Conservation (phyloP, 148 eudicot genomes). For the Rhododendron simsii region DNA sequence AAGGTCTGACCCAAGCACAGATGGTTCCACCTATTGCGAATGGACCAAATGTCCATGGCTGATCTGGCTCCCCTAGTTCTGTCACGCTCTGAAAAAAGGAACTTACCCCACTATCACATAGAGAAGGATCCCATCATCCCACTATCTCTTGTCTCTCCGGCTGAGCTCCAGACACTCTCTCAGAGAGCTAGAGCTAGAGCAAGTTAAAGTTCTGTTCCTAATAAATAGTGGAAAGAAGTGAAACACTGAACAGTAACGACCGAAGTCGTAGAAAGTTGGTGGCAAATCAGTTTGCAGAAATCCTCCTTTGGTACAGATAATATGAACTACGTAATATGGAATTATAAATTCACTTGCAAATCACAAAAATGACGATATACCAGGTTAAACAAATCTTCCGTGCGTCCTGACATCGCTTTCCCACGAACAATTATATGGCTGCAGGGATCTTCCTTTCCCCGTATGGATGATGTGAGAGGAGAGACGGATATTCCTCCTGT, state of each 20-base stretch:
- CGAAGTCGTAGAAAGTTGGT: background rate
- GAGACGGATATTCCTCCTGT: conserved; percentile 96
- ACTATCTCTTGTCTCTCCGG: background rate
- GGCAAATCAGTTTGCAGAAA: background rate
- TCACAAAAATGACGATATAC: conserved; percentile 28
- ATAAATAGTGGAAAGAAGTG: background rate
- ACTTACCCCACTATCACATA: background rate
- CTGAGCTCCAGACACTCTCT: background rate
- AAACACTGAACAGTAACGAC: background rate
- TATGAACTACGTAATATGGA: background rate
- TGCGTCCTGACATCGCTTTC: conserved; percentile 92
- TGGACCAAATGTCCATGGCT: background rate
- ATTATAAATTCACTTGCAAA: background rate
- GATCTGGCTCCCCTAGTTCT: background rate
- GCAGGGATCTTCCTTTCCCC: conserved; percentile 67
- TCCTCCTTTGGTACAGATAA: background rate
- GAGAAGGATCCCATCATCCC: background rate
- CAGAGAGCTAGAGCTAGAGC: background rate
- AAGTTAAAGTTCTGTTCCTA: background rate
- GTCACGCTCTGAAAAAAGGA: background rate
- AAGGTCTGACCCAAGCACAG: background rate
- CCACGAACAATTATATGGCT: conserved; percentile 83
- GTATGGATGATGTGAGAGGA: conserved; percentile 83
- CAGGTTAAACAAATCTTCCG: conserved; percentile 85
- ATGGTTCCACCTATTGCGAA: background rate